phyloP scores from a whole-genome alignment of 2,329 filamentous ascomycete genomes.

The Fonsecaea pedrosoi region DNA sequence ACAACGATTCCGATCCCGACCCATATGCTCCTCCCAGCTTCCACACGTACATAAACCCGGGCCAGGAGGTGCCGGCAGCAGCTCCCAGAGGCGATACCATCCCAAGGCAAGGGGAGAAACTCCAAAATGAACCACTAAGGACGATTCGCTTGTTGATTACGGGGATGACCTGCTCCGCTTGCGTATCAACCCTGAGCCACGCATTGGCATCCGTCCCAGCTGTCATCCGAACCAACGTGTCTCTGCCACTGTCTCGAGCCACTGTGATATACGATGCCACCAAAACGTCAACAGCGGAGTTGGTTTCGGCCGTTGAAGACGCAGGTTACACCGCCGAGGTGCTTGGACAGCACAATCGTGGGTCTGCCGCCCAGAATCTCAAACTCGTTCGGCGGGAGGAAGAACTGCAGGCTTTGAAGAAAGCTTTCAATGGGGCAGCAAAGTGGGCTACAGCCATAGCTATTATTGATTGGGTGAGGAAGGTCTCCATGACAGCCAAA shows the following conservation, averaged over 20 bases:
- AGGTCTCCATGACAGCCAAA: background rate
- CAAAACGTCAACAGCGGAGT: conserved; percentile 13
- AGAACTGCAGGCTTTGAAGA: conserved; percentile 23
- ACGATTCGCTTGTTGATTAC: conserved; percentile 19
- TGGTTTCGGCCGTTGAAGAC: conserved; percentile 24
- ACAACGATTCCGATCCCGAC: conserved; percentile 31
- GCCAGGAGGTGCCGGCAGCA: background rate
- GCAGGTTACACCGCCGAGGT: conserved; percentile 28
- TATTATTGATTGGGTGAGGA: conserved; percentile 18
- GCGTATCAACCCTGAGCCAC: conserved; percentile 21
- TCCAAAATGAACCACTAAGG: background rate
- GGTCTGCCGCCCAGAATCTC: conserved; percentile 23
- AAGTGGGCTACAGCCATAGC: conserved; percentile 21
- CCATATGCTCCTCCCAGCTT: conserved; percentile 3
- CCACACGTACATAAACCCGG: background rate
- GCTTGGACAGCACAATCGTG: background rate
- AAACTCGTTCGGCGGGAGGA: conserved; percentile 19
- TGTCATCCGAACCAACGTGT: conserved; percentile 23
- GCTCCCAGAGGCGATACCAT: background rate
- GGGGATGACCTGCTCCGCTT: conserved; percentile 33
- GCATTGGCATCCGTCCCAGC: conserved; percentile 14
- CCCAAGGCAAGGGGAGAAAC: too few relatives aligned
- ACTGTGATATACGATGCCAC: conserved; percentile 24
- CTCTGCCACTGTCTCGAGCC: conserved; percentile 24
- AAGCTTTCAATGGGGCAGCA: conserved; percentile 28